Base-by-base conservation (phyloP, 306 rosid species). In the Dryas alaskensis region DNA sequence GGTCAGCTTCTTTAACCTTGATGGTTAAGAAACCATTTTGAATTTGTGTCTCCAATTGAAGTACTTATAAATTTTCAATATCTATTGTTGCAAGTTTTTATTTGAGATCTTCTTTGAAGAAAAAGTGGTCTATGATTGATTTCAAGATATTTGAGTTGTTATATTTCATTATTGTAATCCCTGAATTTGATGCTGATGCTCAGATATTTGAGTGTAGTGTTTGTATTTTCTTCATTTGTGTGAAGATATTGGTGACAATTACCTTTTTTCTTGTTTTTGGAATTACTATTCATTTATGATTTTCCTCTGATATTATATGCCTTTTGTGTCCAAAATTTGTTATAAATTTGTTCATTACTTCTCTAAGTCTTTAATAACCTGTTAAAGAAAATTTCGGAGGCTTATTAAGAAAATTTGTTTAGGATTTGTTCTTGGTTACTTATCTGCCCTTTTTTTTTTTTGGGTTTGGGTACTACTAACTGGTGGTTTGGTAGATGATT, bases 1-100 rank as follows among this genome's bases (percentile, higher is more conserved):
- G 90, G 90, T 86, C 40, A 74, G 85, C 65, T 73, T 69, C 75
- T 62, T 73, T 62, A 76, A 81, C 54, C 48, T 60, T 51, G 25
- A 53, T 73, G 70, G 49, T 37, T 16, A 12, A 27, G 72, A 42
- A 10, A 59, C 45, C 67, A 62, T 2, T 42, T 51, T 62, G 67
- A 40, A 16, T 62, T 40, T 62, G 11, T 62, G 3, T 54, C 67
- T 62, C 12, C 48, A 60, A 60, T 12, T 45, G 37, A 4, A 0
- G 19, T 51, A 14, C 57, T 51, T 17, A 14, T 17, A 44, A 27
- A 31, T n/a, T 4, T 53, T 11, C 6, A 6, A 57, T n/a, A 7
- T 57, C 10, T 57, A 16, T 19, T 19, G 3, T 2, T 57, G 10
- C 4, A 57, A 7, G 61, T 25, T 27, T 22, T 57, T 53, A 53